phyloP scores from a whole-genome alignment of 106 monocot species.

The Dendrobium huoshanense region DNA sequence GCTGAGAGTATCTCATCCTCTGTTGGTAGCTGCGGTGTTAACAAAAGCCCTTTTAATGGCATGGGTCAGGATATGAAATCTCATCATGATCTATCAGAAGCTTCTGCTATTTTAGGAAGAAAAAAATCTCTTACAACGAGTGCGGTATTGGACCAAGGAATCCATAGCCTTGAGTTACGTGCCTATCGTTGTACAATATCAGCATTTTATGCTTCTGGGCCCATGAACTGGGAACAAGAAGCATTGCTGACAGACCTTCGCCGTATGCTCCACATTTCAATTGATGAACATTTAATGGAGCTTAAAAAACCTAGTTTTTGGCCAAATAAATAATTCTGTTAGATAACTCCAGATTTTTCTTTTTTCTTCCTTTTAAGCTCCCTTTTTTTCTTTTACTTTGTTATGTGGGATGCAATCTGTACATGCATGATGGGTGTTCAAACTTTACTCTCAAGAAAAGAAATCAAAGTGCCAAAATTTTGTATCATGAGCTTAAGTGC shows the following conservation, averaged over 20 bases:
- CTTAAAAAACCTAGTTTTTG: conserved; percentile 33
- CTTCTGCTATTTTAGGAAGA: conserved; percentile 14
- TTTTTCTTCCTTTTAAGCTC: neutral
- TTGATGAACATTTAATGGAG: conserved; percentile 61
- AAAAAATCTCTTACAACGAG: conserved; percentile 3
- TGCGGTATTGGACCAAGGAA: conserved; percentile 10
- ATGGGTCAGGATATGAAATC: neutral
- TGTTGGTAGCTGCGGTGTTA: conserved; percentile 34
- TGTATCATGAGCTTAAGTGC: neutral
- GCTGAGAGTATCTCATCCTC: conserved; percentile 23
- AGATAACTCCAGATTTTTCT: neutral
- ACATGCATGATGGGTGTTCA: neutral
- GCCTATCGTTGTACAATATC: conserved; percentile 39
- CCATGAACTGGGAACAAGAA: conserved; percentile 67
- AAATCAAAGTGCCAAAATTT: neutral
- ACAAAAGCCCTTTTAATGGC: conserved; percentile 9
- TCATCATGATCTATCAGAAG: conserved; percentile 12
- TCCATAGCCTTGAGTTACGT: conserved; percentile 42
- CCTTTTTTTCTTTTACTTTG: neutral
- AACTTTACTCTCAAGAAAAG: neutral
- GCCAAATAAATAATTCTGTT: neutral
- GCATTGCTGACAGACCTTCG: conserved; percentile 57
- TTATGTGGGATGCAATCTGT: neutral
- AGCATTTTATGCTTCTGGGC: conserved; percentile 58
- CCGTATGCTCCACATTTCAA: conserved; percentile 50